phyloP scores from a whole-genome alignment of 495 filamentous ascomycete species.

The Mycothermus thermophilus region DNA sequence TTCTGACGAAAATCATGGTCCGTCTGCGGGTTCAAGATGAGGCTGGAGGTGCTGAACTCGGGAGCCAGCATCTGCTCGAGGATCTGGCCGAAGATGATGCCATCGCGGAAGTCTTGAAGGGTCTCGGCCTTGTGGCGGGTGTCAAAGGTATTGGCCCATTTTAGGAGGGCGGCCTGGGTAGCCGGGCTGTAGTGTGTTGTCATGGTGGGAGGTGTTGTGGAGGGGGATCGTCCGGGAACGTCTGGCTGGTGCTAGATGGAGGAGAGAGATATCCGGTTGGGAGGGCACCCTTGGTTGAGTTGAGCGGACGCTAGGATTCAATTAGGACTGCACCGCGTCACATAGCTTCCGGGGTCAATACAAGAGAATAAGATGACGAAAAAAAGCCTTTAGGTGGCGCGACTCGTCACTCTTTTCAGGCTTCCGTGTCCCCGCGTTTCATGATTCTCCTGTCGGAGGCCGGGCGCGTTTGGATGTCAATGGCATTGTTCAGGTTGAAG shows the following conservation, averaged over 20 bases:
- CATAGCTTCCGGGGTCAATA: too few species aligned
- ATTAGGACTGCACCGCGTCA: too few species aligned
- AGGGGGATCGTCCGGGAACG: too few species aligned
- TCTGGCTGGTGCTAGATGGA: too few species aligned
- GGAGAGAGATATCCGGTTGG: too few species aligned
- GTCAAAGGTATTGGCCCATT: conserved; percentile 31
- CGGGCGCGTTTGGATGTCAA: conserved; percentile 6
- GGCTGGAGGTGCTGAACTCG: conserved; percentile 49
- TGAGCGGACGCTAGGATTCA: too few species aligned
- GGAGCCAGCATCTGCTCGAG: conserved; percentile 48
- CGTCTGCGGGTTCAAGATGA: conserved; percentile 45
- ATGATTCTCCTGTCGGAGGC: conserved; percentile 10
- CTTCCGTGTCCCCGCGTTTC: conserved; percentile 15
- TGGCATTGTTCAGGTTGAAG: conserved; percentile 18
- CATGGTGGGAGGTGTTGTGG: conserved; percentile 17
- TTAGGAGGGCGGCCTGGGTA: conserved; percentile 29
- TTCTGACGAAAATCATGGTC: conserved; percentile 43
- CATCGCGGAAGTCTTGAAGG: conserved; percentile 56
- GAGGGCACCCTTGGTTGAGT: too few species aligned
- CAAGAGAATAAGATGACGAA: too few species aligned
- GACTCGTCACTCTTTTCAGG: too few species aligned
- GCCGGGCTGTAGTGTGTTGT: conserved; percentile 14
- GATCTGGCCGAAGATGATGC: conserved; percentile 56
- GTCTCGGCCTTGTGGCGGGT: conserved; percentile 18
- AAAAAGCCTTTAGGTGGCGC: too few species aligned